Evolutionary conservation across 148 eudicot genomes (phyloP).

Genomic region (Arctostaphylos glauca): DNA sequence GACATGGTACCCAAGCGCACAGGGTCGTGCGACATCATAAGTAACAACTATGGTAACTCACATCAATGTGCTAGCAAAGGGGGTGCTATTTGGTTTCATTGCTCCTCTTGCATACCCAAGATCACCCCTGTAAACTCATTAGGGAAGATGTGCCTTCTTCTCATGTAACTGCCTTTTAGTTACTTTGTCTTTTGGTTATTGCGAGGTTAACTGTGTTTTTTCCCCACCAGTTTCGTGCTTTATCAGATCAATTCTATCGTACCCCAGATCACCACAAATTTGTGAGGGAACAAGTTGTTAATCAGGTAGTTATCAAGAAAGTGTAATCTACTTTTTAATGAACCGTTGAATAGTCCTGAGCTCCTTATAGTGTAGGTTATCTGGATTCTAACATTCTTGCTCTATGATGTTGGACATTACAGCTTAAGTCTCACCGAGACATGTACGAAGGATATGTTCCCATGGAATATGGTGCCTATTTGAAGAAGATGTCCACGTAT

Average conservation of each 20-base stretch:
- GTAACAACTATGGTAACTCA: not conserved
- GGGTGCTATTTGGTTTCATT: too few species aligned
- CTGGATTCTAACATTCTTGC: not conserved
- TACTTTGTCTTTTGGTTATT: not conserved
- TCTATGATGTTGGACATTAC: constrained; percentile 25
- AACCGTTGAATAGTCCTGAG: not conserved
- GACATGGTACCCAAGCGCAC: not conserved
- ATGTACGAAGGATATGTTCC: constrained; percentile 89
- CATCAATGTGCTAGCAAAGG: too few species aligned
- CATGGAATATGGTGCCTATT: constrained; percentile 83
- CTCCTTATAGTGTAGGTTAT: not conserved
- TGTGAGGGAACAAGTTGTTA: constrained; percentile 80
- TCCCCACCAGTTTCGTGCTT: constrained; percentile 69
- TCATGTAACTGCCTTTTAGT: not conserved
- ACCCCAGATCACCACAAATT: constrained; percentile 84
- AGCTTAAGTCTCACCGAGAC: constrained; percentile 80
- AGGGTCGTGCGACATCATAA: not conserved
- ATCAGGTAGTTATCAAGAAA: constrained; percentile 54
- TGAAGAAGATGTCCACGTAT: constrained; percentile 81
- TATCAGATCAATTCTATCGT: constrained; percentile 92
- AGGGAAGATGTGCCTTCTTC: not conserved
- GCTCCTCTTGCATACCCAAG: not conserved
- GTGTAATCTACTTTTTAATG: constrained; percentile 2
- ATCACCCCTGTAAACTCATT: not conserved
- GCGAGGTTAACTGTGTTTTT: not conserved